Base-by-base conservation (phyloP, 352 stramenopile species). In the Bremia lactucae region DNA sequence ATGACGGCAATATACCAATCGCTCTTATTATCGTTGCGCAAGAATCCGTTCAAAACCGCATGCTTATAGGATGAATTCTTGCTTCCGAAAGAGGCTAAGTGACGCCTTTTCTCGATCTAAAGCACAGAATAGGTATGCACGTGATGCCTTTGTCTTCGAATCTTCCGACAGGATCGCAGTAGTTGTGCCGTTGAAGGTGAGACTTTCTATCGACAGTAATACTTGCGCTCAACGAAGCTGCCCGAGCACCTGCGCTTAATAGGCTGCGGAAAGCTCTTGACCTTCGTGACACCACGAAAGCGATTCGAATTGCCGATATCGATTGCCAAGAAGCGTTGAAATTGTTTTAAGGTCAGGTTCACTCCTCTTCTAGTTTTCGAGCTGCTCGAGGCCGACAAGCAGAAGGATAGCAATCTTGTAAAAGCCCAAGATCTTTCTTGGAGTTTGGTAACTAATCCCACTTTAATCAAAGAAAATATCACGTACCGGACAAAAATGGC, bases 41-140 rank as follows among this genome's bases (percentile, higher is more conserved):
- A 13, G 80, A 59, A 5, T 95, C 91, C 13, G 68, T 79, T 19
- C 88, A 98, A 68, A 93, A 93, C 5, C 71, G 79, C 8, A 91
- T 97, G 60, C 86, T 98, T 65, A 80, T 56, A 25, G 97, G 97
- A 52, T 98, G 95, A 93, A 59, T 98, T 11, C 40, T 87, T 21
- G 93, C 92, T 13, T 86, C 89, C 72, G 94, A n/a, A 86, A 74
- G 42, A 81, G 87, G 3, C 55, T 98, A 1, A 89, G 92, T 31
- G 95, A 92, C 2, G 61, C 80, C 6, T 97, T 98, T 46, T 88
- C 89, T 2, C 68, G 83, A 31, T 71, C 82, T 4, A 65, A 91
- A 45, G 91, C 87, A 5, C 60, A 72, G 6, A 59, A 71, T 31
- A 63, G 96, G 50, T 97, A 96, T 76, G 83, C 97, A 55, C 55